Evolutionary conservation across 768 basidiomycete species (phyloP).

Genomic region (Russula olivacea): DNA sequence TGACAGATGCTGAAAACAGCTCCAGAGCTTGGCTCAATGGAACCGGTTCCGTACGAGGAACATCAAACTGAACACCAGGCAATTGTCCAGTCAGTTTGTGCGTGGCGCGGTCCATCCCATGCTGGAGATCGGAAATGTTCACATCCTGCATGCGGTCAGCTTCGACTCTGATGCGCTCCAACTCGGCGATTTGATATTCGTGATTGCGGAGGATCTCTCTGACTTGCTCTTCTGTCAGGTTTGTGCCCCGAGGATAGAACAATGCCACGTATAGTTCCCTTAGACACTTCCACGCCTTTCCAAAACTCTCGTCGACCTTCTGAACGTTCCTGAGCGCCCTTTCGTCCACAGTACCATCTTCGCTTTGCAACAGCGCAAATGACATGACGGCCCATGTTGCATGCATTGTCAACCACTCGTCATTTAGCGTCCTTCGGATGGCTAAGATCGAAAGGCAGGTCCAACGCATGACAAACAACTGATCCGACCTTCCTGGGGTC

Average conservation of each 20-base stretch:
- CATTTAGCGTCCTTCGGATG: background rate
- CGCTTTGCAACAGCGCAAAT: background rate
- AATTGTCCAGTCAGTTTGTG: background rate
- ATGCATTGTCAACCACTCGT: no score
- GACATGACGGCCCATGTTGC: background rate
- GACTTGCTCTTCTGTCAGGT: conserved; percentile 7
- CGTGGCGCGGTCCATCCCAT: background rate
- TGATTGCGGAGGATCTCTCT: background rate
- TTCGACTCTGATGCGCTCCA: conserved; percentile 2
- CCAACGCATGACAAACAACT: conserved; percentile 14
- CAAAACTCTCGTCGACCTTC: conserved; percentile 13
- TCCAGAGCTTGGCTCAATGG: background rate
- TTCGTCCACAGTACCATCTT: background rate
- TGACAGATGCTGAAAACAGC: background rate
- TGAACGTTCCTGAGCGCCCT: background rate
- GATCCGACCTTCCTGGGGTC: background rate
- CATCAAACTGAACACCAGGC: conserved; percentile 1
- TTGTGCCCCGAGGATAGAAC: background rate
- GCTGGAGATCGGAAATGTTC: background rate
- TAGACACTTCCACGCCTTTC: background rate
- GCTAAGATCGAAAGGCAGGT: conserved; percentile 17
- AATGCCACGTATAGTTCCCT: background rate
- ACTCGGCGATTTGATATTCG: background rate
- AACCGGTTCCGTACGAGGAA: background rate
- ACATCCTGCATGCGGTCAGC: background rate